Conservation (phyloP, 2,329 filamentous ascomycete species). For the Colletotrichum godetiae region DNA sequence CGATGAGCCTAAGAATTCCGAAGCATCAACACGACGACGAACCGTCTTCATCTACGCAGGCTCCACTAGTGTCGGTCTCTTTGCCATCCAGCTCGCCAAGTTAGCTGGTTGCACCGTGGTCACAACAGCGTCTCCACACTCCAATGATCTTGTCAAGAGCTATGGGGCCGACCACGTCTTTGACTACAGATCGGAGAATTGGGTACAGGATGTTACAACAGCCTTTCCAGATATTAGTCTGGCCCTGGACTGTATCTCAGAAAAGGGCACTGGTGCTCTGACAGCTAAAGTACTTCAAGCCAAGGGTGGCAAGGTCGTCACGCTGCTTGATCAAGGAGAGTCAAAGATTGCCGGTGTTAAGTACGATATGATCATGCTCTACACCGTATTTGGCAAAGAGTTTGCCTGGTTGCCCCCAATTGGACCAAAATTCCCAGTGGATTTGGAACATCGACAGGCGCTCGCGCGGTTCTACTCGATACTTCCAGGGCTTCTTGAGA, state of each 20-base stretch:
- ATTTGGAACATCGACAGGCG: slow-evolving; percentile 38
- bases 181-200: slow-evolving; percentile 51
- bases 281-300: slow-evolving; percentile 40
- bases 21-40: not conserved
- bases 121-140: slow-evolving; percentile 39
- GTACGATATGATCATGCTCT: slow-evolving; percentile 40
- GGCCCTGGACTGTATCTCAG: slow-evolving; percentile 46
- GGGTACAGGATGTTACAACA: not conserved
- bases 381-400: slow-evolving; percentile 39
- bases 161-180: slow-evolving; percentile 59
- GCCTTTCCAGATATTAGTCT: slow-evolving; percentile 40
- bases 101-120: slow-evolving; percentile 20
- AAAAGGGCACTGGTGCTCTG: slow-evolving; percentile 41
- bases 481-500: slow-evolving; percentile 33
- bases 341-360: slow-evolving; percentile 37
- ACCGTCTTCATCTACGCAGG: slow-evolving; percentile 42
- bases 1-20: not conserved
- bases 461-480: slow-evolving; percentile 38
- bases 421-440: slow-evolving; percentile 44
- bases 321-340: slow-evolving; percentile 39
- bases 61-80: slow-evolving; percentile 36
- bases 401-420: slow-evolving; percentile 43
- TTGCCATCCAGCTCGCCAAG: slow-evolving; percentile 20
- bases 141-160: slow-evolving; percentile 50
- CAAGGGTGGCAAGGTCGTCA: slow-evolving; percentile 44